Evolutionary conservation across 345 rosid species (phyloP).

Genomic region (Acer yangbiense): DNA sequence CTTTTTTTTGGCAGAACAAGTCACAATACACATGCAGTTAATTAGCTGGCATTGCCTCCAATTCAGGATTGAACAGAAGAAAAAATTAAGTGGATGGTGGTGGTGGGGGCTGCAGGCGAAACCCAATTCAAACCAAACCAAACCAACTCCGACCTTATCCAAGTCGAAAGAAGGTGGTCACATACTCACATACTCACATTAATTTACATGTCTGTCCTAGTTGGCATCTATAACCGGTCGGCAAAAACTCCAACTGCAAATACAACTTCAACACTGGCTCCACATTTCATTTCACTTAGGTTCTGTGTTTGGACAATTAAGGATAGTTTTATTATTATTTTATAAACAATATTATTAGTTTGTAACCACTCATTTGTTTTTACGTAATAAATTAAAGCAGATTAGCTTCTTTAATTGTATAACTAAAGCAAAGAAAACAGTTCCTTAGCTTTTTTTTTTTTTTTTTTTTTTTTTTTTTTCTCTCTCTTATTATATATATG

Average conservation of each 20-base stretch:
- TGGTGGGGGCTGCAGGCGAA: conserved; percentile 1
- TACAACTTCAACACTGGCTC: conserved; percentile 14
- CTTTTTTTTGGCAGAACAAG: background rate
- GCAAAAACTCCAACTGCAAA: conserved; percentile 8
- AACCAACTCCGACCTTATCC: conserved; percentile 6
- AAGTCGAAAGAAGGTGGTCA: conserved; percentile 10
- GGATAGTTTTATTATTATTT: background rate
- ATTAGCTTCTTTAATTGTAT: too few relatives aligned
- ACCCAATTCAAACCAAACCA: background rate
- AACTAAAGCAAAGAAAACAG: background rate
- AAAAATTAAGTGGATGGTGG: background rate
- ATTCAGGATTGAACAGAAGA: background rate
- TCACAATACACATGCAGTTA: background rate
- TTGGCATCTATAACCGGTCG: conserved; percentile 10
- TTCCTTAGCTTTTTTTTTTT: background rate
- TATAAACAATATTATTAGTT: background rate
- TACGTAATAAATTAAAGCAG: background rate
- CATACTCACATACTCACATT: background rate
- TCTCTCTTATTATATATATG: background rate
- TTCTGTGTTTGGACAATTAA: background rate
- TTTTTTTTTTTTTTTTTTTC: background rate
- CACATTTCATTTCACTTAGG: conserved; percentile 13
- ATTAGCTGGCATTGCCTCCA: conserved; percentile 10
- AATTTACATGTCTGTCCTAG: background rate
- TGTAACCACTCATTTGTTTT: conserved; percentile 8